Conservation (phyloP, 768 basidiomycete species). For the Psilocybe cubensis region DNA sequence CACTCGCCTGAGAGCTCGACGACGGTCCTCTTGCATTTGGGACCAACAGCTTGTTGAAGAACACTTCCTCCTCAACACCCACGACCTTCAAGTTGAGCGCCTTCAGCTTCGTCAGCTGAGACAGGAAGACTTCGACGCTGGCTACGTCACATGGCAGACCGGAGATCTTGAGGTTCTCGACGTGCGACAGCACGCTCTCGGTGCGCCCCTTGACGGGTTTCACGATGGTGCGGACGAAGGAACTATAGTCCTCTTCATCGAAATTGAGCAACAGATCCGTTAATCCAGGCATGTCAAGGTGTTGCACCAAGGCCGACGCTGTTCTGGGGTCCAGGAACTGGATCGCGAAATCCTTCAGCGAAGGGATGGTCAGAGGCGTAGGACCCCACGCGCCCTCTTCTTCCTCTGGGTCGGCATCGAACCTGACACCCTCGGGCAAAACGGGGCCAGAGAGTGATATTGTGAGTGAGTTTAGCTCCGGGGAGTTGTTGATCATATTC, state of each 20-base stretch:
- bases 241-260: conserved; percentile 55
- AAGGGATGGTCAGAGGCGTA: conserved; percentile 39
- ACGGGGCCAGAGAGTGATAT: conserved; percentile 62
- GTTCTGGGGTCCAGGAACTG: conserved; percentile 44
- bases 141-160: conserved; percentile 46
- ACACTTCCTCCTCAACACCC: conserved; percentile 28
- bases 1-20: neutral
- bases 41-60: conserved; percentile 32
- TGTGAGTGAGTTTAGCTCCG: conserved; percentile 54
- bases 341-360: conserved; percentile 40
- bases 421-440: conserved; percentile 17
- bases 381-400: conserved; percentile 36
- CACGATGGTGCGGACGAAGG: conserved; percentile 49
- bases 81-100: conserved; percentile 40
- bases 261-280: conserved; percentile 56
- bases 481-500: conserved; percentile 53
- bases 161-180: conserved; percentile 57
- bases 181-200: conserved; percentile 48
- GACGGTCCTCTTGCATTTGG: conserved; percentile 12
- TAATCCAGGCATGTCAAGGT: conserved; percentile 43
- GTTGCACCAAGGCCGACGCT: conserved; percentile 39
- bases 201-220: conserved; percentile 38
- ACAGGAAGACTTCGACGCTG: conserved; percentile 42
- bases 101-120: conserved; percentile 50
- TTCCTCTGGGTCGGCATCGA: conserved; percentile 21